A percentile compares a stretch with the other conserved stretches of the same genome.
These are phyloP conservation scores for Lomentospora prolificans DNA, from an alignment of 2,329 filamentous ascomycete species.

Conservation along the genomic window DNA sequence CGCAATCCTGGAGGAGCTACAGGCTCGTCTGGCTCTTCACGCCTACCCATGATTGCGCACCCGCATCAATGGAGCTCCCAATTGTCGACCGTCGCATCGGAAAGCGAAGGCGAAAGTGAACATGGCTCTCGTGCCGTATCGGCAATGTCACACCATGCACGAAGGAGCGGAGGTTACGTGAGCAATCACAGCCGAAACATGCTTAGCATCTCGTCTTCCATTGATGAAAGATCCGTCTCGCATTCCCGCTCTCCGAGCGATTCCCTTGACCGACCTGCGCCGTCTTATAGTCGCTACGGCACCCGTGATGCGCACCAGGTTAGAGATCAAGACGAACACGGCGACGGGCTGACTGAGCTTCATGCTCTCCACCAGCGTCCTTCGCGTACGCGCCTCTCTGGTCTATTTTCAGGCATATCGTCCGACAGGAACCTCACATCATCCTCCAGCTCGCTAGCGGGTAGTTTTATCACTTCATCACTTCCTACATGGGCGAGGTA, in stretches of 20 bases:
- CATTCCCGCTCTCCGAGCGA: conserved; percentile 31
- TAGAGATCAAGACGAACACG: conserved; percentile 52
- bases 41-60: conserved; percentile 32
- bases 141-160: conserved; percentile 26
- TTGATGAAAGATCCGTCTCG: conserved; percentile 31
- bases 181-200: conserved; percentile 44
- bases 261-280: conserved; percentile 39
- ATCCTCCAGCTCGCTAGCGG: conserved; percentile 36
- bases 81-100: conserved; percentile 54
- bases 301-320: conserved; percentile 30
- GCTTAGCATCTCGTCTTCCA: conserved; percentile 47
- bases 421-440: conserved; percentile 45
- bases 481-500: conserved; percentile 47
- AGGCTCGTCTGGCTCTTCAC: neutral
- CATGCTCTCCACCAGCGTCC: conserved; percentile 40
- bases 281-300: conserved; percentile 30
- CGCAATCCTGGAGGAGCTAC: neutral
- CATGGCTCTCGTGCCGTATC: conserved; percentile 35
- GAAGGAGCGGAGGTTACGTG: conserved; percentile 39
- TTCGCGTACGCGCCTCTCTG: conserved; percentile 43
- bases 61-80: conserved; percentile 55
- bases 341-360: conserved; percentile 53
- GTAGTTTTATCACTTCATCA: conserved; percentile 32
- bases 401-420: conserved; percentile 34
- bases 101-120: conserved; percentile 45